Evolutionary conservation across 805 yeast species (phyloP).

Genomic region (Cyberlindnera lachancei): DNA sequence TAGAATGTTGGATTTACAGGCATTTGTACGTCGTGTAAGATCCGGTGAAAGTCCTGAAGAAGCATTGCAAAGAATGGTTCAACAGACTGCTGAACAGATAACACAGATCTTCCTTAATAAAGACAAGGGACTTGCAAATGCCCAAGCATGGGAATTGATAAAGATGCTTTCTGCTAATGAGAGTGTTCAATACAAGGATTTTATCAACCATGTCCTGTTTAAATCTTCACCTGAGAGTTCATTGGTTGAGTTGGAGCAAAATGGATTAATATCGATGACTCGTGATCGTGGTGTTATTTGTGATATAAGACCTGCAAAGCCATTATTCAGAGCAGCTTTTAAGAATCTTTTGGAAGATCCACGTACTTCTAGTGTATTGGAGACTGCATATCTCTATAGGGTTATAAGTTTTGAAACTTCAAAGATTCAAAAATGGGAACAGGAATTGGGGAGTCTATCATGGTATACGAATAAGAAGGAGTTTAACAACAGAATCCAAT

Average conservation of each 20-base stretch:
- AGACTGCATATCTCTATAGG: constrained; percentile 48
- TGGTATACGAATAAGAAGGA: constrained; percentile 43
- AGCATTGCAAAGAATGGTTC: constrained; percentile 73
- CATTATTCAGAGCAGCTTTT: constrained; percentile 79
- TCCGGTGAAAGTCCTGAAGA: constrained; percentile 78
- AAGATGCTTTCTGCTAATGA: constrained; percentile 49
- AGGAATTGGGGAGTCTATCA: constrained; percentile 57
- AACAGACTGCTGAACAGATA: constrained; percentile 81
- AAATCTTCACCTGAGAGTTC: constrained; percentile 48
- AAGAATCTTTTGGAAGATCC: constrained; percentile 50
- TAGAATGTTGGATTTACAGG: constrained; percentile 87
- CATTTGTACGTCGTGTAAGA: constrained; percentile 78
- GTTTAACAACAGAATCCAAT: constrained; percentile 55
- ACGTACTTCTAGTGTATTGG: constrained; percentile 51
- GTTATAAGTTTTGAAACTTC: constrained; percentile 52
- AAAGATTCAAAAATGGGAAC: constrained; percentile 60
- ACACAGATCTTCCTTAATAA: constrained; percentile 65
- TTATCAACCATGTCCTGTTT: constrained; percentile 52
- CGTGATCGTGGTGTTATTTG: constrained; percentile 70
- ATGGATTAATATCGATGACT: constrained; percentile 65
- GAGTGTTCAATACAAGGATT: constrained; percentile 39
- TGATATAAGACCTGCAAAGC: constrained; percentile 71
- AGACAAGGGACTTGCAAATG: constrained; percentile 51
- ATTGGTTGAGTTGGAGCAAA: constrained; percentile 66
- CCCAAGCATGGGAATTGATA: constrained; percentile 86